A percentile compares a stretch with the other conserved stretches of the same genome.
phyloP scores from a whole-genome alignment of 176 grass and related monocot species.

The Oryza brachyantha region DNA sequence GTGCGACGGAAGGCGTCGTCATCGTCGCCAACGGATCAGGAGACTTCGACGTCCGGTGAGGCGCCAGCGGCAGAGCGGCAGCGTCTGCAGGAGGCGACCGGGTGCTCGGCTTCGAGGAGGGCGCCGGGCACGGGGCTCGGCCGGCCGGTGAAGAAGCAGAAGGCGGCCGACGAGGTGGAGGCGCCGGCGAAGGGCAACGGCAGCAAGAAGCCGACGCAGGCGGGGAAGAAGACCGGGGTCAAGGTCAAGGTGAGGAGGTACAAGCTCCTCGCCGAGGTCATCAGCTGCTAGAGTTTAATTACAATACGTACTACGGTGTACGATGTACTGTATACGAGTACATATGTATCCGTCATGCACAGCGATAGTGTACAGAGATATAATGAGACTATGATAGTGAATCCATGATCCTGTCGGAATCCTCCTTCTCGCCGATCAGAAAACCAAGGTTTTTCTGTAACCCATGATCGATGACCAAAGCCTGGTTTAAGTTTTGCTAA shows the following conservation, averaged over 20 bases:
- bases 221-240: slow-evolving; percentile 38
- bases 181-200: background rate
- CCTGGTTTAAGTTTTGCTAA: too few species aligned
- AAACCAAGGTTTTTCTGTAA: too few species aligned
- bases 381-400: too few species aligned
- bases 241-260: slow-evolving; percentile 67
- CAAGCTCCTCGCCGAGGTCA: slow-evolving; percentile 89
- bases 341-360: too few species aligned
- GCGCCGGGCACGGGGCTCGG: slow-evolving; percentile 19
- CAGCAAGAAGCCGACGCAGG: slow-evolving; percentile 5
- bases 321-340: background rate
- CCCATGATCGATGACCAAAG: too few species aligned
- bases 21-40: background rate
- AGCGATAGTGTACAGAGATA: too few species aligned
- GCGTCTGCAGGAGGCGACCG: background rate
- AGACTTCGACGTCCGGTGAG: slow-evolving; percentile 13
- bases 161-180: background rate
- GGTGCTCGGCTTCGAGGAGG: background rate
- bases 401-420: too few species aligned
- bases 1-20: background rate
- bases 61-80: background rate
- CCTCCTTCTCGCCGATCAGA: too few species aligned
- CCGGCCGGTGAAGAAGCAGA: slow-evolving; percentile 55
- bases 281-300: slow-evolving; percentile 34
- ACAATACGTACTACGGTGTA: background rate